A percentile compares a stretch with the other conserved stretches of the same genome.
Conservation (phyloP, 495 filamentous ascomycete genomes). For the Penicillium cataractarum region DNA sequence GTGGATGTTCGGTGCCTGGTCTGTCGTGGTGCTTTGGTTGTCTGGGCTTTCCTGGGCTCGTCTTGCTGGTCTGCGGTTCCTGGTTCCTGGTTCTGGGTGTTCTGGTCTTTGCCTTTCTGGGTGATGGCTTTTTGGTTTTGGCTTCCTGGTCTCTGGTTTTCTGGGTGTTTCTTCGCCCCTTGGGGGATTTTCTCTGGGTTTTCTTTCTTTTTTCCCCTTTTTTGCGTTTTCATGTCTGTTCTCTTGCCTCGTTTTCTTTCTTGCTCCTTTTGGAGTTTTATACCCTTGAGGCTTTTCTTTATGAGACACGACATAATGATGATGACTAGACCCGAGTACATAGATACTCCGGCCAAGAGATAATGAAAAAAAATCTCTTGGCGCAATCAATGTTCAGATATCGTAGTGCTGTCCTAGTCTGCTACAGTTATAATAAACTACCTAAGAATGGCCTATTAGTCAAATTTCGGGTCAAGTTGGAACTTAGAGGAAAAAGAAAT, state of each 20-base stretch:
- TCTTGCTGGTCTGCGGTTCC: neutral
- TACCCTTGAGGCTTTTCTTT: neutral
- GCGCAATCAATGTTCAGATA: neutral
- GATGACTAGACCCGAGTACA: neutral
- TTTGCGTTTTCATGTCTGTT: neutral
- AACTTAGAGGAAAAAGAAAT: neutral
- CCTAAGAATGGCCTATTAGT: neutral
- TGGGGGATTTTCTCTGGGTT: neutral
- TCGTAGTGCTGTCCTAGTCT: neutral
- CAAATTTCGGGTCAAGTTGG: neutral
- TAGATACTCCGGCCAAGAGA: neutral
- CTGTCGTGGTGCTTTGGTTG: neutral
- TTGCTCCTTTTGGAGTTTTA: neutral
- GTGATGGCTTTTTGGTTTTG: neutral
- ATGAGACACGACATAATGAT: neutral
- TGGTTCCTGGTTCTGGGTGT: neutral
- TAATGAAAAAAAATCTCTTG: neutral
- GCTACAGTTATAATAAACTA: neutral
- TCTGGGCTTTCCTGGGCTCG: neutral
- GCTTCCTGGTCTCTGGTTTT: neutral
- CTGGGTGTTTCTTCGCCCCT: neutral
- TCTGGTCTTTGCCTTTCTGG: neutral
- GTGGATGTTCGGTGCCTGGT: neutral
- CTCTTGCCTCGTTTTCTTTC: neutral
- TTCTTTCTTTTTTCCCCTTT: neutral